These are phyloP conservation scores for Fusarium cyanostomum DNA, from an alignment of 2,329 filamentous ascomycete genomes.

Conservation along the genomic window DNA sequence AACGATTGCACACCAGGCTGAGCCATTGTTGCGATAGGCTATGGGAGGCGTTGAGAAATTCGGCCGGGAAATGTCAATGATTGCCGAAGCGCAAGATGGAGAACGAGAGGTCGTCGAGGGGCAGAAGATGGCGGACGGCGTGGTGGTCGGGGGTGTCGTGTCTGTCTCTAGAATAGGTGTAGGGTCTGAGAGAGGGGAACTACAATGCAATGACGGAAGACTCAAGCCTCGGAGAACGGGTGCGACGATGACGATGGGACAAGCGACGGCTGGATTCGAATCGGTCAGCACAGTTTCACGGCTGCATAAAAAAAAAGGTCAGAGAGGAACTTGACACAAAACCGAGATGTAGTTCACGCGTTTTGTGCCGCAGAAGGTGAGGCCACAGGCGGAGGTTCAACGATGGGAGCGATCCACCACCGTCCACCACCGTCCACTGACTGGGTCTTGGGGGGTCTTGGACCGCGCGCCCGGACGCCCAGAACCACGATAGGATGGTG, in stretches of 20 bases:
- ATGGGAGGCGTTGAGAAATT: conserved; percentile 10
- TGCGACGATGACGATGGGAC: conserved; percentile 31
- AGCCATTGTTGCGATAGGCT: conserved; percentile 64
- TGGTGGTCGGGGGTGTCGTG: conserved; percentile 19
- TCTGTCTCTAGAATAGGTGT: conserved; percentile 14
- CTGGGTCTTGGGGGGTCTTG: not conserved
- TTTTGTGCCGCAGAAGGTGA: conserved; percentile 47
- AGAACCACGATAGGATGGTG: conserved; percentile 29
- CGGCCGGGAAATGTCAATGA: conserved; percentile 1
- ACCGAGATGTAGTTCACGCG: conserved; percentile 43
- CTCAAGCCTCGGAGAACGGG: conserved; percentile 20
- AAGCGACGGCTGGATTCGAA: conserved; percentile 28
- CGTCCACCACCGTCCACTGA: conserved; percentile 2
- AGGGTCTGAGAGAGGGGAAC: conserved; percentile 23
- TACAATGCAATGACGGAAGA: not conserved
- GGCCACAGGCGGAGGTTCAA: conserved; percentile 44
- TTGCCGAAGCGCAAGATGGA: conserved; percentile 16
- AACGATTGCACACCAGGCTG: conserved; percentile 88
- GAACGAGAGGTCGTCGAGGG: conserved; percentile 13
- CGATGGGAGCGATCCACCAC: conserved; percentile 39
- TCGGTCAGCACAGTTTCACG: conserved; percentile 40
- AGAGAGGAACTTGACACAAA: conserved; percentile 44
- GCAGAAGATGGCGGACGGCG: conserved; percentile 23
- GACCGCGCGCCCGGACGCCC: conserved; percentile 20
- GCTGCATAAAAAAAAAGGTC: conserved; percentile 41